Evolutionary conservation across 2,329 filamentous ascomycete species (phyloP).

Genomic region (Claviceps purpurea): DNA sequence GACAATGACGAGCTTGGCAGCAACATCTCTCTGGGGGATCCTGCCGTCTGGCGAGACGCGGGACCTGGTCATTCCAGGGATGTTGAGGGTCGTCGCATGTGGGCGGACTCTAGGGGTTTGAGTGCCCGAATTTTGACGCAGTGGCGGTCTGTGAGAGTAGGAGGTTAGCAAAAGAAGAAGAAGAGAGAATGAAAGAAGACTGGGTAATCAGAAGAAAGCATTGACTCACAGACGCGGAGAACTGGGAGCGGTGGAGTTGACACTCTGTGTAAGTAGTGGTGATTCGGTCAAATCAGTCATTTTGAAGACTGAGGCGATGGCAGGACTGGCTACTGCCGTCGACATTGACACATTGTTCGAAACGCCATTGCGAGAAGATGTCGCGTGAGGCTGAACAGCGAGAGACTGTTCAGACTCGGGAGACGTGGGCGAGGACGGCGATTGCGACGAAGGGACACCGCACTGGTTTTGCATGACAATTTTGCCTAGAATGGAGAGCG

Average conservation of each 20-base stretch:
- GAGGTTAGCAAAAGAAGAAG: not conserved
- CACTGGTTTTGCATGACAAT: slow-evolving; percentile 32
- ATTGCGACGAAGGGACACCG: slow-evolving; percentile 17
- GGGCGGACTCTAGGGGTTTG: slow-evolving; percentile 66
- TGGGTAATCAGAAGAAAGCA: not conserved
- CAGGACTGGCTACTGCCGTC: slow-evolving; percentile 17
- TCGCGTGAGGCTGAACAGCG: slow-evolving; percentile 19
- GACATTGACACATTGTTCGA: slow-evolving; percentile 9
- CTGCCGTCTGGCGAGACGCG: slow-evolving; percentile 90
- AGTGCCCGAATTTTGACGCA: slow-evolving; percentile 60
- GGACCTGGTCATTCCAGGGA: slow-evolving; percentile 90
- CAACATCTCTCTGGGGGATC: slow-evolving; percentile 87
- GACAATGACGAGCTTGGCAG: slow-evolving; percentile 90
- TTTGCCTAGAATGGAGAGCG: slow-evolving; percentile 29
- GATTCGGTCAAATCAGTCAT: slow-evolving; percentile 35
- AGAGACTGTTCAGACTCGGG: slow-evolving; percentile 20
- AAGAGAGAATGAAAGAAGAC: not conserved
- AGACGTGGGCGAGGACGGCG: slow-evolving; percentile 15
- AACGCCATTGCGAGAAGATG: slow-evolving; percentile 18
- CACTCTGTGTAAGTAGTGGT: slow-evolving; percentile 42
- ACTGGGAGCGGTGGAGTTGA: slow-evolving; percentile 43
- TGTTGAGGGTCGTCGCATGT: slow-evolving; percentile 90
- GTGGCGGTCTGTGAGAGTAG: slow-evolving; percentile 39
- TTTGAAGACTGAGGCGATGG: slow-evolving; percentile 28
- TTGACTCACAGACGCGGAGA: slow-evolving; percentile 44